Evolutionary conservation across 306 rosid genomes (phyloP).

Genomic region (Vigna nakashimae): DNA sequence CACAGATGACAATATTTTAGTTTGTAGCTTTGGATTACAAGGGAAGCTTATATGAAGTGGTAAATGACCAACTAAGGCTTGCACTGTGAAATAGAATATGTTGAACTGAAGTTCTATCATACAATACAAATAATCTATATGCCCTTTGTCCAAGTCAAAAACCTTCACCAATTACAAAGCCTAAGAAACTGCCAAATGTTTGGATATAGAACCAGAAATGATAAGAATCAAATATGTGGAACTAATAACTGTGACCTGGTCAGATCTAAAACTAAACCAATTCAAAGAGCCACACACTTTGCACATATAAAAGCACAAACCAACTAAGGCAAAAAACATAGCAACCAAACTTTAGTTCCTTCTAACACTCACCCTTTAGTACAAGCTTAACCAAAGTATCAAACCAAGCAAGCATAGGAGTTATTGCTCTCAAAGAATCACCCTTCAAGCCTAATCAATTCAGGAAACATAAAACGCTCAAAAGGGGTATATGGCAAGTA

Average conservation of each 20-base stretch:
- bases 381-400: slow-evolving; percentile 7
- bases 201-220: slow-evolving; percentile 46
- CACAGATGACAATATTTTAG: no score
- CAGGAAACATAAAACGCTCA: slow-evolving; percentile 48
- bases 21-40: no score
- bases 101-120: no score
- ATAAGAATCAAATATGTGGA: slow-evolving; percentile 49
- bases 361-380: slow-evolving; percentile 1
- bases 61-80: no score
- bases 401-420: not conserved
- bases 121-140: no score
- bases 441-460: slow-evolving; percentile 5
- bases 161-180: slow-evolving; percentile 39
- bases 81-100: no score
- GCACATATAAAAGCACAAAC: slow-evolving; percentile 50
- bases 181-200: slow-evolving; percentile 55
- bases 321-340: slow-evolving; percentile 32
- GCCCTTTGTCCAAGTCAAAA: slow-evolving; percentile 41
- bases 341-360: slow-evolving; percentile 34
- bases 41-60: no score
- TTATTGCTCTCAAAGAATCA: not conserved
- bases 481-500: slow-evolving; percentile 77
- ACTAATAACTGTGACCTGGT: slow-evolving; percentile 60
- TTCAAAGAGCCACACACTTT: slow-evolving; percentile 42
- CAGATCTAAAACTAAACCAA: slow-evolving; percentile 41